These are phyloP conservation scores for Camellia oleifera DNA, from an alignment of 179 eudicot genomes.

Conservation along the genomic window DNA sequence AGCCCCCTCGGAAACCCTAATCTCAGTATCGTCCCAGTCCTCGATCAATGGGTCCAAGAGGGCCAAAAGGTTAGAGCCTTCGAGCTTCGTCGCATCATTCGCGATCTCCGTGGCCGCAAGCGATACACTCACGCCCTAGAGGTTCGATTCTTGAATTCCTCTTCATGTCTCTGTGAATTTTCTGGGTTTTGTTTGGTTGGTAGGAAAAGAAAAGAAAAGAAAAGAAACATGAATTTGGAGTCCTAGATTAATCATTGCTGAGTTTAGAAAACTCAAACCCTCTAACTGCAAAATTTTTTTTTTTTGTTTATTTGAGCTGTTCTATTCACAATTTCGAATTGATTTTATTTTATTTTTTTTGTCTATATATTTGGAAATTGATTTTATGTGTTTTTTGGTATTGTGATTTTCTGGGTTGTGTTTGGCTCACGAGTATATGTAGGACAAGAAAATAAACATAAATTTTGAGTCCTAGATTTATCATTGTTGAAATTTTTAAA, in stretches of 20 bases:
- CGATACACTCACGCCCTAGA: conserved; percentile 53
- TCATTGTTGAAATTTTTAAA: not conserved
- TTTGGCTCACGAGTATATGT: conserved; percentile 11
- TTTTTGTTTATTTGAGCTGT: no score
- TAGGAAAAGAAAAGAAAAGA: not conserved
- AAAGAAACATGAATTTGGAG: not conserved
- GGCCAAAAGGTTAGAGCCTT: conserved; percentile 26
- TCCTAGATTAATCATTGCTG: not conserved
- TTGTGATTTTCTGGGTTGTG: not conserved
- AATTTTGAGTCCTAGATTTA: not conserved
- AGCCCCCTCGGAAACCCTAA: conserved; percentile 33
- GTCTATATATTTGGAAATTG: no score
- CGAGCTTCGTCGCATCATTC: conserved; percentile 40
- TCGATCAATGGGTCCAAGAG: conserved; percentile 48
- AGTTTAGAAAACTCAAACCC: not conserved
- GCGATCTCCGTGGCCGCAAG: conserved; percentile 40
- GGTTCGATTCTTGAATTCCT: conserved; percentile 24
- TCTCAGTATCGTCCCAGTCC: conserved; percentile 29
- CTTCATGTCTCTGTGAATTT: not conserved
- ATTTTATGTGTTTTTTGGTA: no score
- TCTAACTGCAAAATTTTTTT: no score
- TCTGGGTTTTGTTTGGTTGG: conserved; percentile 4
- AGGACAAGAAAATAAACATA: not conserved
- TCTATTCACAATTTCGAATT: no score
- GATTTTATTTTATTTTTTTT: no score